Conservation (phyloP, 176 grass and related monocot species). For the Guadua angustifolia region DNA sequence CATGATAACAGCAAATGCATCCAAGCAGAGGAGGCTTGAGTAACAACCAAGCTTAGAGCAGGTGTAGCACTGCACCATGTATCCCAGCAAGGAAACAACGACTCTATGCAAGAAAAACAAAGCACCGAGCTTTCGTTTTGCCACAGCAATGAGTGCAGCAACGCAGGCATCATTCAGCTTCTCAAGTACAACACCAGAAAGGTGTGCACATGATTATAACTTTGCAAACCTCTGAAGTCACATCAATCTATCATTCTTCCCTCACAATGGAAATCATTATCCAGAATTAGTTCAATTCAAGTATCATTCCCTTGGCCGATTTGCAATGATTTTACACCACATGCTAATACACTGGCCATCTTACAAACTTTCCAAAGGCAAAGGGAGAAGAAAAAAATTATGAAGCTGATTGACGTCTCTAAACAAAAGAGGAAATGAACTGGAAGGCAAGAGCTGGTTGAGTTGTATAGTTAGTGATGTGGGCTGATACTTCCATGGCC, state of each 20-base stretch:
- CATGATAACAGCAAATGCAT: neutral
- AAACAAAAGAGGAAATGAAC: slow-evolving; percentile 3
- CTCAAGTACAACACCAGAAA: slow-evolving; percentile 49
- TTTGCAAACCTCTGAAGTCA: slow-evolving; percentile 59
- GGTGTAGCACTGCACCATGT: slow-evolving; percentile 6
- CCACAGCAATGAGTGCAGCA: slow-evolving; percentile 46
- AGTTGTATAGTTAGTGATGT: slow-evolving; percentile 50
- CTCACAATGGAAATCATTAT: slow-evolving; percentile 47
- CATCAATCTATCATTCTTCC: slow-evolving; percentile 50
- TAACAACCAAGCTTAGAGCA: neutral
- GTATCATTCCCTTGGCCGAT: slow-evolving; percentile 45
- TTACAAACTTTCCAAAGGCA: slow-evolving; percentile 35
- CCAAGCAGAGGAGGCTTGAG: neutral
- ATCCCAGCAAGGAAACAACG: slow-evolving; percentile 29
- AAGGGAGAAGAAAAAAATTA: slow-evolving; percentile 11
- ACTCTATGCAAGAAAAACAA: slow-evolving; percentile 31
- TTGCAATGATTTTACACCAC: slow-evolving; percentile 53
- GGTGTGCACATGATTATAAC: slow-evolving; percentile 36
- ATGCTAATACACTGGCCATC: slow-evolving; percentile 19
- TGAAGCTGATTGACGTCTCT: slow-evolving; percentile 8
- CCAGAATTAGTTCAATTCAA: slow-evolving; percentile 37
- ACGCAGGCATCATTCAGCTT: slow-evolving; percentile 62
- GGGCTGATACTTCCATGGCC: slow-evolving; percentile 31
- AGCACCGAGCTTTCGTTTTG: neutral
- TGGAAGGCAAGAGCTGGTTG: neutral